Evolutionary conservation across 805 yeast genomes (phyloP).

Genomic region (Schwanniomyces occidentalis): DNA sequence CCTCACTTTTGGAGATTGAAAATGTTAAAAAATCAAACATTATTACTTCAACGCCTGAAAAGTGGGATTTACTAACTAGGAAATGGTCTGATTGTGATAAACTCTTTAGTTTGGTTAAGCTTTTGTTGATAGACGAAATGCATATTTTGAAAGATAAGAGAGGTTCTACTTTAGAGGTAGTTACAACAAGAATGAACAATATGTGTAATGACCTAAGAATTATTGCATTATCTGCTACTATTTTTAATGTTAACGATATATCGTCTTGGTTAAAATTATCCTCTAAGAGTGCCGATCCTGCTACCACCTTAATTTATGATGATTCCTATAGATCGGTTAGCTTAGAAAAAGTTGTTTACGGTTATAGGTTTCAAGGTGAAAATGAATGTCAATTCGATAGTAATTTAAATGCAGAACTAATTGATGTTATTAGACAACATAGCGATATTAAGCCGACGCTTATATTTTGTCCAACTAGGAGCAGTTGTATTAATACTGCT

Average conservation of each 20-base stretch:
- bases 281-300: constrained; percentile 85
- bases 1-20: too few relatives aligned
- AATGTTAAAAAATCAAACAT: too few relatives aligned
- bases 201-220: too few relatives aligned
- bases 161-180: constrained; percentile 94
- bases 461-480: constrained; percentile 60
- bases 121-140: constrained; percentile 92
- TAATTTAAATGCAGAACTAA: constrained; percentile 49
- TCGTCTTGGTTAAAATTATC: constrained; percentile 40
- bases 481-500: constrained; percentile 42
- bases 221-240: constrained; percentile 45
- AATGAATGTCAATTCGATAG: constrained; percentile 53
- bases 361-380: constrained; percentile 34
- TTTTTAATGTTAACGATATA: constrained; percentile 46
- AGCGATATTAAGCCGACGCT: constrained; percentile 51
- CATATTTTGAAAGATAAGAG: constrained; percentile 96
- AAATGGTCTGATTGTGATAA: constrained; percentile 89
- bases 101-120: constrained; percentile 76
- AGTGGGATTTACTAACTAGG: constrained; percentile 97
- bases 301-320: constrained; percentile 95
- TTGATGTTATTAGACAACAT: constrained; percentile 63
- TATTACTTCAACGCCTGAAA: too few relatives aligned
- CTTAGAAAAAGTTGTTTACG: constrained; percentile 73
- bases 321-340: constrained; percentile 94
- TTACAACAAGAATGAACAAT: constrained; percentile 72